Base-by-base conservation (phyloP, 441 rosid species). In the Melianthus villosus region DNA sequence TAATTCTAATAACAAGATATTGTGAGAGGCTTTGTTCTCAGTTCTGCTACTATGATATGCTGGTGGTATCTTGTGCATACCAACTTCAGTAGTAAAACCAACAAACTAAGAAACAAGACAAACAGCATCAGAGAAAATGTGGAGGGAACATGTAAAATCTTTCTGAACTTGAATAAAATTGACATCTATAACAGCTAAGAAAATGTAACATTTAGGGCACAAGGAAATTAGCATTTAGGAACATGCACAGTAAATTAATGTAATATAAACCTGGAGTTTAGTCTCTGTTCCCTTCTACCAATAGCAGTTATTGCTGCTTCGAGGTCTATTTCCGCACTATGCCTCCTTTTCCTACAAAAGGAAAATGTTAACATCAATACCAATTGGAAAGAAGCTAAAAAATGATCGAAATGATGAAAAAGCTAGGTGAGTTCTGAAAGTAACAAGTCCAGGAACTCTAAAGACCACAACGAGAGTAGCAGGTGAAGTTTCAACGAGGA, bases 301-400 rank as follows among this genome's bases (percentile, higher is more conserved):
- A 9, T 31, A 44, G 45, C 54, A 23, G 16, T 18, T 5, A 34
- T 37, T 48, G 16, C 34, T 29, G 15, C 13, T 14, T 27, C 31
- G 50, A 22, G 39, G 18, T 23, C 32, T 36, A 25, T 46, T 52
- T 29, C 42, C 42, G 50, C 29, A 73, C 27, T 15, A 46, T 41
- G 61, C 73, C 55, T 53, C 65, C 57, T 40, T 59, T 53, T 72
- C 86, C 92, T 79, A 56, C 25, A 51, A 53, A 41, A 49, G 42
- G 32, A 18, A 27, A 20, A 29, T 50, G 10, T 13, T 16, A 28
- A 1, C 20, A 47, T 33, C 37, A 9, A 30, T 30, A 14, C 6
- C 14, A n/a, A n/a, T n/a, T n/a, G n/a, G n/a, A 20, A 2, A 20
- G 23, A 20, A 20, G 23, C 23, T 2, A 6, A 20, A 20, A 20